Evolutionary conservation across 257 asterid species (phyloP).

Genomic region (Primulina huaijiensis): DNA sequence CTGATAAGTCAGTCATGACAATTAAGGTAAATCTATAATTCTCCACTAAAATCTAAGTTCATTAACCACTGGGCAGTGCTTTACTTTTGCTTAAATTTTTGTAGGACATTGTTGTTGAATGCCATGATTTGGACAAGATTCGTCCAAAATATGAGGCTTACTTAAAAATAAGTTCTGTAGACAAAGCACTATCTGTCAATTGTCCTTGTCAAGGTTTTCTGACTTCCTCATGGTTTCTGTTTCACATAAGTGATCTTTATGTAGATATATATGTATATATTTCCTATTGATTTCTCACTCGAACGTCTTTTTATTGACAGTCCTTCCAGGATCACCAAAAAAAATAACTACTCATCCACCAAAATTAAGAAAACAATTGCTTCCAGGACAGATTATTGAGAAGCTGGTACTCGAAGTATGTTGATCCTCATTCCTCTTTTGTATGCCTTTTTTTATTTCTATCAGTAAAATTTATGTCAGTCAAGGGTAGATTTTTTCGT

Average conservation of each 20-base stretch:
- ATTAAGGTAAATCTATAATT: constrained; percentile 40
- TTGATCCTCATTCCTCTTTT: constrained; percentile 9
- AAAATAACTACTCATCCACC: constrained; percentile 26
- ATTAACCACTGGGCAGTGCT: constrained; percentile 10
- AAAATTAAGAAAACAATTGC: constrained; percentile 22
- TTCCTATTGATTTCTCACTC: constrained; percentile 16
- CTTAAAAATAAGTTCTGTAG: constrained; percentile 33
- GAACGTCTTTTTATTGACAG: constrained; percentile 30
- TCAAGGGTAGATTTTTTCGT: background rate
- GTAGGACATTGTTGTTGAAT: constrained; percentile 38
- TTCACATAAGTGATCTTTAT: background rate
- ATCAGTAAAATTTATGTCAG: background rate
- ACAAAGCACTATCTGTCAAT: constrained; percentile 31
- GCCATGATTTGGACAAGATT: constrained; percentile 41
- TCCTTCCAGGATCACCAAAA: constrained; percentile 48
- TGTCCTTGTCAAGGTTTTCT: constrained; percentile 48
- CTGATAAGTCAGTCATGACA: constrained; percentile 29
- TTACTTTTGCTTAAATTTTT: constrained; percentile 19
- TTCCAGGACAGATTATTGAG: constrained; percentile 56
- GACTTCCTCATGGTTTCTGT: background rate
- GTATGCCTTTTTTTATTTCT: background rate
- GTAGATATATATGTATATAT: too few relatives aligned
- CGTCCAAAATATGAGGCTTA: constrained; percentile 53
- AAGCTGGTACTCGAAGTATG: constrained; percentile 47
- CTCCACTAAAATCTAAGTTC: constrained; percentile 3